Conservation (phyloP, 129 eudicot species). For the Lonicera japonica region DNA sequence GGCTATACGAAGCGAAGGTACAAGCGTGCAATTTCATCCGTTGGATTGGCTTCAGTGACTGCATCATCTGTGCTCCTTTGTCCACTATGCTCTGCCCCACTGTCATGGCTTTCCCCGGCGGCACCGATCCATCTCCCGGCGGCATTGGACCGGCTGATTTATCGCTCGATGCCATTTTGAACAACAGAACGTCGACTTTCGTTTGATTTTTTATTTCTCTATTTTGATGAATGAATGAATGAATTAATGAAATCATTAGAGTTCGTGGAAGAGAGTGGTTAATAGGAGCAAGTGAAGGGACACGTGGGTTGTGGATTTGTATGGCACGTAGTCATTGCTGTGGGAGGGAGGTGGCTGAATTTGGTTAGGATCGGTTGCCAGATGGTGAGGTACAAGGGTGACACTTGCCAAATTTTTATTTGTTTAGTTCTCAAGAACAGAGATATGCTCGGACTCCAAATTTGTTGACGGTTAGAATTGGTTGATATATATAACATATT, state of each 20-base stretch:
- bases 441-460: too few species aligned
- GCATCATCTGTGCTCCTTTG: constrained; percentile 72
- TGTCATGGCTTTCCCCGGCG: constrained; percentile 75
- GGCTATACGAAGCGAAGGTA: constrained; percentile 67
- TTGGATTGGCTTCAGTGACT: constrained; percentile 66
- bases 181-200: background rate
- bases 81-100: constrained; percentile 46
- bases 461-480: too few species aligned
- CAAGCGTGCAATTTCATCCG: constrained; percentile 64
- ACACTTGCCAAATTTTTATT: too few species aligned
- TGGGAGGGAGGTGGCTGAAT: background rate
- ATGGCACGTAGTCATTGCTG: background rate
- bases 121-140: constrained; percentile 55
- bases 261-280: background rate
- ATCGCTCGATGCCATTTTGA: constrained; percentile 67
- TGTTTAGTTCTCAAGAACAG: too few species aligned
- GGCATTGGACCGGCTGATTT: constrained; percentile 45
- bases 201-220: background rate
- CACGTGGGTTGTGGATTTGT: background rate
- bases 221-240: background rate
- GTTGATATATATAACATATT: too few species aligned
- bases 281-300: background rate
- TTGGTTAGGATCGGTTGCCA: too few species aligned
- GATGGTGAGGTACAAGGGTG: too few species aligned
- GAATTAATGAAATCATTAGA: too few species aligned